Conservation (phyloP, 2,329 filamentous ascomycete genomes). For the Immersiporthe knoxdaviesiana region DNA sequence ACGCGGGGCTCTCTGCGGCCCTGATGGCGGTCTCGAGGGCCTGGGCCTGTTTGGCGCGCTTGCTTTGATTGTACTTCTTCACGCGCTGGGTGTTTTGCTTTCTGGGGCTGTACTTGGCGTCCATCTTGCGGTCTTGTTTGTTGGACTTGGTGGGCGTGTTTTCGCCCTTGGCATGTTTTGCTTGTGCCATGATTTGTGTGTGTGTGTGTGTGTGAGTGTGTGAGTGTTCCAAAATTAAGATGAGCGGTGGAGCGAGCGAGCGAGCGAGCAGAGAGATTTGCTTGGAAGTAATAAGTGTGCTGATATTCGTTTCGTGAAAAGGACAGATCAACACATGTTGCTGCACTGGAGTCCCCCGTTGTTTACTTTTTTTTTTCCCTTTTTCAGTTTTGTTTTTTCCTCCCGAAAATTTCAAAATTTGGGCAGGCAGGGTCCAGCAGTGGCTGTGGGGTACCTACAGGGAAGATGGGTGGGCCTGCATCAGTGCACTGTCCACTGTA, state of each 20-base stretch:
- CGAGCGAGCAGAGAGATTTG: not conserved
- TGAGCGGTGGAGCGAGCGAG: not conserved
- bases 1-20: constrained; percentile 10
- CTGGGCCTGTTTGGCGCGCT: constrained; percentile 1
- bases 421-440: constrained; percentile 24
- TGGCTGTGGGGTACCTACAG: constrained; percentile 15
- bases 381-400: constrained; percentile 8
- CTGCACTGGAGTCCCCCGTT: not conserved
- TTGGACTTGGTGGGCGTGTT: constrained; percentile 14
- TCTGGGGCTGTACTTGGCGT: constrained; percentile 10
- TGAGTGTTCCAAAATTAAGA: not conserved
- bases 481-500: not conserved
- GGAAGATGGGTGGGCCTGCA: constrained; percentile 5
- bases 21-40: constrained; percentile 17
- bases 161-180: constrained; percentile 7
- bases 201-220: not conserved
- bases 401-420: constrained; percentile 25
- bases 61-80: constrained; percentile 17
- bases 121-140: constrained; percentile 11
- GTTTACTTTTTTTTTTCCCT: not conserved
- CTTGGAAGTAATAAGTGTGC: too few relatives aligned
- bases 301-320: too few relatives aligned
- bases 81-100: constrained; percentile 19
- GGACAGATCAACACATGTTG: not conserved
- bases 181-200: constrained; percentile 16